Percentiles rank a stretch among this genome's conserved stretches.
Evolutionary conservation across 164 flowering plant genomes (phyloP).

Genomic region (Protea cynaroides): DNA sequence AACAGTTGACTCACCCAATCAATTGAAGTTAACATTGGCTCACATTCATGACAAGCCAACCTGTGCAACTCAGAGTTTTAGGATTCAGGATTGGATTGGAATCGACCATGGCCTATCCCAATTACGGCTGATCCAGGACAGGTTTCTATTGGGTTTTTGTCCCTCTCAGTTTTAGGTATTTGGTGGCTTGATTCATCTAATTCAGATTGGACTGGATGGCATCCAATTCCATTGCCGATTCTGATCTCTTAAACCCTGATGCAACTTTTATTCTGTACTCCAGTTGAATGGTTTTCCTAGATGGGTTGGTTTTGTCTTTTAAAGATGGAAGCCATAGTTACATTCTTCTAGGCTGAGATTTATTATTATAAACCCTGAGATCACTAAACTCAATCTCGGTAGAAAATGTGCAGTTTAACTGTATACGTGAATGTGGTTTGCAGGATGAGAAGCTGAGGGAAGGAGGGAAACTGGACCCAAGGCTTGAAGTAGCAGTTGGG

Average conservation of each 20-base stretch:
- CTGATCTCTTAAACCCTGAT: too few relatives aligned
- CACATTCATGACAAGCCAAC: neutral
- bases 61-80: too few relatives aligned
- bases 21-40: neutral
- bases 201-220: too few relatives aligned
- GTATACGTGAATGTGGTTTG: slow-evolving; percentile 4
- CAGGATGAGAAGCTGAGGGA: slow-evolving; percentile 68
- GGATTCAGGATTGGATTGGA: too few relatives aligned
- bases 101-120: too few relatives aligned
- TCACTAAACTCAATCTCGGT: neutral
- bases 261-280: too few relatives aligned
- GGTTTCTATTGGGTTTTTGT: too few relatives aligned
- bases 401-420: neutral
- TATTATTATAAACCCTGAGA: neutral
- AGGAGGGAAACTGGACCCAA: slow-evolving; percentile 42
- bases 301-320: neutral
- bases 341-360: neutral
- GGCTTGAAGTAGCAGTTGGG: slow-evolving; percentile 61
- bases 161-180: too few relatives aligned
- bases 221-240: too few relatives aligned
- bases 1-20: neutral
- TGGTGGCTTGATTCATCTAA: too few relatives aligned
- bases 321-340: neutral
- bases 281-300: neutral
- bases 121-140: too few relatives aligned